Evolutionary conservation across 1,139 yeast species (phyloP).

Genomic region (Pichia sp.): DNA sequence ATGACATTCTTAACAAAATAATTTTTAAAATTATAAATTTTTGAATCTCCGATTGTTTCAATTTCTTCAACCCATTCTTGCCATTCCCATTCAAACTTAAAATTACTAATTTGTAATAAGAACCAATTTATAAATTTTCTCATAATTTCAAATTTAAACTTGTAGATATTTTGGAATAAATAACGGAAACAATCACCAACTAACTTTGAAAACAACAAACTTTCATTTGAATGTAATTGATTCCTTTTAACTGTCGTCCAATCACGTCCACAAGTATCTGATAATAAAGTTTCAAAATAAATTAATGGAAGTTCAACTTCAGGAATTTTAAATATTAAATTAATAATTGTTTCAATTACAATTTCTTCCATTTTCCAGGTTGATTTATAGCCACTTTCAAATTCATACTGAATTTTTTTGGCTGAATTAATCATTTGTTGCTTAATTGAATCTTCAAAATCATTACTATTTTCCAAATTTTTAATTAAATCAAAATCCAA

Average conservation of each 20-base stretch:
- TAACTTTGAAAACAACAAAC: constrained; percentile 82
- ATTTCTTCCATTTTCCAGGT: constrained; percentile 93
- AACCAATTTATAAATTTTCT: constrained; percentile 85
- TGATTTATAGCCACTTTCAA: constrained; percentile 38
- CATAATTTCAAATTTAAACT: constrained; percentile 70
- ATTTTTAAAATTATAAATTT: constrained; percentile 62
- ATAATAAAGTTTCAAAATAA: constrained; percentile 80
- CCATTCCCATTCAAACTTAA: constrained; percentile 98
- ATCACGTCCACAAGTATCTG: constrained; percentile 68
- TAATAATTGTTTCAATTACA: constrained; percentile 75
- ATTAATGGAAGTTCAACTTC: constrained; percentile 57
- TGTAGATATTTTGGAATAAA: constrained; percentile 61
- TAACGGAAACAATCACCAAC: constrained; percentile 90
- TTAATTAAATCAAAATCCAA: constrained; percentile 25
- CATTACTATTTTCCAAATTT: constrained; percentile 32
- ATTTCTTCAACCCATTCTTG: constrained; percentile 74
- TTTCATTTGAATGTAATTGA: constrained; percentile 36
- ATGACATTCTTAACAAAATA: constrained; percentile 74
- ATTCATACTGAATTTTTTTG: constrained; percentile 29
- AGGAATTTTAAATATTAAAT: constrained; percentile 74
- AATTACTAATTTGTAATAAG: constrained; percentile 86
- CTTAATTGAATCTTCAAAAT: constrained; percentile 28
- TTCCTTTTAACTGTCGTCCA: constrained; percentile 28
- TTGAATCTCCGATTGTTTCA: constrained; percentile 34
- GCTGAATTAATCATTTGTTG: constrained; percentile 29